Evolutionary conservation across 768 basidiomycete genomes (phyloP).

Genomic region (Trametopsis cervina): DNA sequence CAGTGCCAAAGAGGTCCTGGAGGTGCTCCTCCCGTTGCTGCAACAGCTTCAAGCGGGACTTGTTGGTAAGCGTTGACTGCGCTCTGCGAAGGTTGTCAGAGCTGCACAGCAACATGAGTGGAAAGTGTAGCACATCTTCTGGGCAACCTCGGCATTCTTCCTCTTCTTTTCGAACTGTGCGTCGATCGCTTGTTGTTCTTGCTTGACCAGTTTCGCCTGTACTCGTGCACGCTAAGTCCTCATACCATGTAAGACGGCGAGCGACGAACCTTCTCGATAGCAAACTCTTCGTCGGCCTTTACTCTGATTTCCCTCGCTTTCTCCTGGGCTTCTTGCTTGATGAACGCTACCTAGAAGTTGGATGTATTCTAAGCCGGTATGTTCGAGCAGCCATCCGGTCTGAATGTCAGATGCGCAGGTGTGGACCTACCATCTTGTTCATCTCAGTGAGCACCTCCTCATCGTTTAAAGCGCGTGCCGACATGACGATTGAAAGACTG

Average conservation of each 20-base stretch:
- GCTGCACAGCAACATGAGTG: neutral
- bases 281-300: constrained; percentile 98
- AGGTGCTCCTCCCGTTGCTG: constrained; percentile 89
- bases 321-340: constrained; percentile 97
- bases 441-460: constrained; percentile 95
- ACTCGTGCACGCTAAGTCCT: neutral
- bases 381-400: no score
- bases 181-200: constrained; percentile 93
- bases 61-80: constrained; percentile 94
- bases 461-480: constrained; percentile 80
- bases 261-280: constrained; percentile 83
- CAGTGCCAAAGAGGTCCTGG: constrained; percentile 77
- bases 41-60: constrained; percentile 84
- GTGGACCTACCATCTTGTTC: constrained; percentile 97
- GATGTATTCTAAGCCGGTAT: constrained; percentile 4
- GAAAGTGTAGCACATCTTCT: constrained; percentile 72
- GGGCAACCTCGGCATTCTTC: constrained; percentile 88
- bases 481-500: constrained; percentile 32
- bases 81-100: constrained; percentile 42
- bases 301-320: constrained; percentile 96
- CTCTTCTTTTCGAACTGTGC: constrained; percentile 92
- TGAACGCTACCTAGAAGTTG: constrained; percentile 77
- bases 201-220: constrained; percentile 94
- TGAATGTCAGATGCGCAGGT: neutral
- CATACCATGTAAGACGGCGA: neutral